Base-by-base conservation (phyloP, 2,329 filamentous ascomycete genomes). In the Colletotrichum tofieldiae region DNA sequence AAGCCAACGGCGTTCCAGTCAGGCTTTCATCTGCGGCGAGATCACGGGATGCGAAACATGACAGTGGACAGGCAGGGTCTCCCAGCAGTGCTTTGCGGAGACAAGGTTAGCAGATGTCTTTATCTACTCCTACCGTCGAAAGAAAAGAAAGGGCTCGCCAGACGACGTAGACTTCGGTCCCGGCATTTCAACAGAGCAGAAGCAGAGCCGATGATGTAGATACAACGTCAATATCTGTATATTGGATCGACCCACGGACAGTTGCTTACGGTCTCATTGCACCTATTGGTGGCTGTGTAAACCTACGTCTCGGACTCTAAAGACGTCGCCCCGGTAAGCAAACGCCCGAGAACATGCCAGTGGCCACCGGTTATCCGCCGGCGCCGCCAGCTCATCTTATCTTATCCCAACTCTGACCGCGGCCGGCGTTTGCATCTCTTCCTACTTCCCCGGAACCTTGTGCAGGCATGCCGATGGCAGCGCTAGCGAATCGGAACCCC, bases 381-480 rank as follows among this genome's bases (percentile, higher is more conserved):
- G n/a, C 16, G 14, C 32, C 20, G 59, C 23, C 45, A 51, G 12
- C 43, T 20, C 59, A 62, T 39, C 12, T 29, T 14, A 37, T 45
- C 7, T 23, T 20, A 12, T 32, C 43, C 58, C 47, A 51, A 51
- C 32, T 62, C 59, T 62, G 59, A 41, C 32, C 7, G 45, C 59
- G 39, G 59, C 45, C 45, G 45, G 59, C 39, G 45, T 39, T 23
- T 62, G 32, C 32, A 37, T 62, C 45, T 37, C 29, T 47, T 58
- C 26, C 12, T 58, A n/a, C 37, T 58, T 61, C 58, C 43, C 58
- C 39, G 29, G 45, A 61, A 49, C 58, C 59, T 51, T 62, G 45
- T 18, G 59, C 32, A 49, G 16, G 45, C 59, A 29, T 39, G 26
- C n/a, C n/a, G 32, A 26, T n/a, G 14, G 5, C 9, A 14, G 6